A percentile compares a stretch with the other conserved stretches of the same genome.
Conservation (phyloP, 495 filamentous ascomycete species). For the Aspergillus olivimuriae region DNA sequence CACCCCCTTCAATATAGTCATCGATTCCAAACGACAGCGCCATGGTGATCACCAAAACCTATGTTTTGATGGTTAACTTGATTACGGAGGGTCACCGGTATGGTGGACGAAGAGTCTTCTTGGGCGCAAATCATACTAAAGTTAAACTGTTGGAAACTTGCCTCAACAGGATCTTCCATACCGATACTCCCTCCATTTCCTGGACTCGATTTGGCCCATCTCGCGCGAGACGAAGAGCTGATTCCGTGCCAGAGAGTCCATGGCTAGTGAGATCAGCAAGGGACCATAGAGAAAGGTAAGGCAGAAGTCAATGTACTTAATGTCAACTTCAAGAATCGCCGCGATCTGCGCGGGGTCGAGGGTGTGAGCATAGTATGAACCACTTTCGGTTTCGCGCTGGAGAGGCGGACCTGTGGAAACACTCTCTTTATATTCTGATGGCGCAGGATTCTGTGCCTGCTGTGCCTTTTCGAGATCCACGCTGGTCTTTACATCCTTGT, state of each 20-base stretch:
- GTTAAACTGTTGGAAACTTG: conserved; percentile 63
- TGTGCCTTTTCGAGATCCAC: conserved; percentile 4
- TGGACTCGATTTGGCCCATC: conserved; percentile 57
- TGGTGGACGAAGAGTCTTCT: background rate
- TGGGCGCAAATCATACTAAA: conserved; percentile 31
- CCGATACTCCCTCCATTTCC: conserved; percentile 48
- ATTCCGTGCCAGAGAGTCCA: conserved; percentile 52
- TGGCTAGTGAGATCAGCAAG: conserved; percentile 22
- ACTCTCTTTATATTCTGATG: background rate
- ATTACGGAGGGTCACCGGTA: conserved; percentile 7
- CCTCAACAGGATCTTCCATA: conserved; percentile 50
- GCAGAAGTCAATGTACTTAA: conserved; percentile 17
- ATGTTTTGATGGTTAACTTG: conserved; percentile 9
- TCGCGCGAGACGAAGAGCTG: conserved; percentile 44
- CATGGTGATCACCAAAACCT: conserved; percentile 84
- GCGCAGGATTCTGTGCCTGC: background rate
- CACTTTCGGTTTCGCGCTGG: background rate
- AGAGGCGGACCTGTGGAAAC: background rate
- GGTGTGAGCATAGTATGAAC: conserved; percentile 20
- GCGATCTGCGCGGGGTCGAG: conserved; percentile 22
- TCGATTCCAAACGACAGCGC: conserved; percentile 70
- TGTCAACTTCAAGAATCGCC: conserved; percentile 21
- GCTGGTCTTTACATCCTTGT: conserved; percentile 14
- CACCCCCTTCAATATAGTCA: conserved; percentile 79
- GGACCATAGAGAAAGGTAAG: background rate